A percentile compares a stretch with the other conserved stretches of the same genome.
These are phyloP conservation scores for Ricinus communis DNA, from an alignment of 345 rosid species.

Conservation along the genomic window DNA sequence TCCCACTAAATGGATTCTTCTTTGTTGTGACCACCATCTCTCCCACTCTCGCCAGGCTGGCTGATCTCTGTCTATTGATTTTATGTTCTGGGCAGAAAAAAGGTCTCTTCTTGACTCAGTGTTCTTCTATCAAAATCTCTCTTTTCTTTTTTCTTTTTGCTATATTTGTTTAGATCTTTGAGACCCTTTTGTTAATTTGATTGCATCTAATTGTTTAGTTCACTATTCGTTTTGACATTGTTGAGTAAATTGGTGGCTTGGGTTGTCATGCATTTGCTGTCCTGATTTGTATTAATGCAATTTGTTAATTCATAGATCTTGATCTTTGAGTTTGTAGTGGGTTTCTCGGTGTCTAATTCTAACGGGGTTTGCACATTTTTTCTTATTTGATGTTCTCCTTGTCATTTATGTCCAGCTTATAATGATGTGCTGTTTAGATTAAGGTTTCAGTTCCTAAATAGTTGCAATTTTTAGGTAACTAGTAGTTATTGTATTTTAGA, in stretches of 20 bases:
- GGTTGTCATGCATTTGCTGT: background rate
- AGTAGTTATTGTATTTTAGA: background rate
- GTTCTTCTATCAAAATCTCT: background rate
- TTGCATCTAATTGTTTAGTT: background rate
- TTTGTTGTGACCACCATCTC: background rate
- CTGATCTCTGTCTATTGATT: background rate
- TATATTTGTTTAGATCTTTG: slow-evolving; percentile 13
- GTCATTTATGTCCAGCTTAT: background rate
- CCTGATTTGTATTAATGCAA: too few relatives aligned
- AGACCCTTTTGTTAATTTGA: background rate
- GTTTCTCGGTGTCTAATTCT: background rate
- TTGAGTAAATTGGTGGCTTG: background rate
- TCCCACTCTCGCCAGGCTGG: background rate
- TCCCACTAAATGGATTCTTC: background rate
- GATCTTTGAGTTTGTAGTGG: background rate
- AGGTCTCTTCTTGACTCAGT: too few relatives aligned
- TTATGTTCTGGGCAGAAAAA: too few relatives aligned
- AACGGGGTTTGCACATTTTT: too few relatives aligned
- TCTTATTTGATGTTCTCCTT: background rate
- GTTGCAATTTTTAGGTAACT: background rate
- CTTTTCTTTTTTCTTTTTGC: background rate
- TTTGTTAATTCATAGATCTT: background rate
- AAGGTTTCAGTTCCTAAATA: too few relatives aligned
- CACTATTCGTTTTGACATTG: background rate
- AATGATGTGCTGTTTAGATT: background rate